A percentile compares a stretch with the other conserved stretches of the same genome.
These are phyloP conservation scores for Solanum lycopersicoides DNA, from an alignment of 257 asterid genomes.

Conservation along the genomic window DNA sequence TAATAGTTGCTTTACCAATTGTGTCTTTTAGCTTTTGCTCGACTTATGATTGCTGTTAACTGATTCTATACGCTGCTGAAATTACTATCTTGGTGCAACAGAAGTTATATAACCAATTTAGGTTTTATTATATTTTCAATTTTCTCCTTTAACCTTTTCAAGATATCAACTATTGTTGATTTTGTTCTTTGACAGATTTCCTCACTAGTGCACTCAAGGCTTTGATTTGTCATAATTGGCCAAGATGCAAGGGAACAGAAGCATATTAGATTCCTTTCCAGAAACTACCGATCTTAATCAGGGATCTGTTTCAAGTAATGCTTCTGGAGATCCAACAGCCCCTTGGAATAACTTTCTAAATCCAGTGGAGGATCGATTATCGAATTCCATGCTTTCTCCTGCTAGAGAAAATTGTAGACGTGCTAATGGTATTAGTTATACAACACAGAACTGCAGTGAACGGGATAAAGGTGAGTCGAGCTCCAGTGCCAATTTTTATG, in stretches of 20 bases:
- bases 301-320: slow-evolving; percentile 44
- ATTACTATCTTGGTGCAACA: background rate
- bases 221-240: background rate
- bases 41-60: background rate
- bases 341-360: slow-evolving; percentile 37
- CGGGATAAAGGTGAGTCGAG: slow-evolving; percentile 82
- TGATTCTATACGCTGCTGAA: background rate
- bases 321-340: slow-evolving; percentile 36
- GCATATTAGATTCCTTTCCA: slow-evolving; percentile 57
- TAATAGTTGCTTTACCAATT: background rate
- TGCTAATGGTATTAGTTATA: slow-evolving; percentile 15
- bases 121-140: background rate
- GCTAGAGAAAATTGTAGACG: slow-evolving; percentile 17
- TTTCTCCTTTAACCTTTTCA: background rate
- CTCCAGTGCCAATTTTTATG: slow-evolving; percentile 36
- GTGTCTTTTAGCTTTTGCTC: background rate
- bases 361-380: slow-evolving; percentile 54
- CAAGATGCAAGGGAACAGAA: slow-evolving; percentile 59
- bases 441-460: slow-evolving; percentile 27
- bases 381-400: slow-evolving; percentile 34
- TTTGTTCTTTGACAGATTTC: background rate
- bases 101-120: background rate
- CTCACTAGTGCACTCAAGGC: background rate
- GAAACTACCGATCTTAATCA: slow-evolving; percentile 71
- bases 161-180: background rate